Evolutionary conservation across 2,329 filamentous ascomycete genomes (phyloP).

Genomic region (Mollisia scopiformis): DNA sequence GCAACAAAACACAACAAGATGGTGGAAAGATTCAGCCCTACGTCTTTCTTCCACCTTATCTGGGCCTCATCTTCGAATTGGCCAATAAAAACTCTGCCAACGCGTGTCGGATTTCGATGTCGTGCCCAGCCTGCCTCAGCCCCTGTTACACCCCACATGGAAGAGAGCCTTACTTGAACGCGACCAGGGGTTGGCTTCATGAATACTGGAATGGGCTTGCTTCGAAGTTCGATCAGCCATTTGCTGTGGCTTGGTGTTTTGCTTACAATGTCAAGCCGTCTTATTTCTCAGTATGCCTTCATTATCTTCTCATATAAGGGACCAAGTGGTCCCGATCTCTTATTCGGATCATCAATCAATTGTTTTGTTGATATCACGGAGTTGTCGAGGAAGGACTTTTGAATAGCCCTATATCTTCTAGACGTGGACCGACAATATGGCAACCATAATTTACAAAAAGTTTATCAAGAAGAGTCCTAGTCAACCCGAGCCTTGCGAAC

Average conservation of each 20-base stretch:
- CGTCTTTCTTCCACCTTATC: background rate
- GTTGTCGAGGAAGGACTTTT: background rate
- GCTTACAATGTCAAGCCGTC: background rate
- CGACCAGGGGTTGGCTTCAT: background rate
- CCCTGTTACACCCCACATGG: background rate
- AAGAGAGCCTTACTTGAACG: background rate
- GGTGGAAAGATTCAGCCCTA: background rate
- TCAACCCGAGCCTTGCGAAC: constrained; percentile 13
- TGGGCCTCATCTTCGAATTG: background rate
- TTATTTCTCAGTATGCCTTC: background rate
- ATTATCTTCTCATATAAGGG: background rate
- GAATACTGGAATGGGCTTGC: background rate
- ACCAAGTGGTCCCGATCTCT: background rate
- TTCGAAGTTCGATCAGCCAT: background rate
- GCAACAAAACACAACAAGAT: background rate
- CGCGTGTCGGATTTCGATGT: background rate
- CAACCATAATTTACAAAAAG: constrained; percentile 19
- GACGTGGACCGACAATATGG: constrained; percentile 3
- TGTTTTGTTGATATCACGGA: background rate
- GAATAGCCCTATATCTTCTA: background rate
- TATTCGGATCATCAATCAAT: background rate
- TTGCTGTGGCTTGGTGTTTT: background rate
- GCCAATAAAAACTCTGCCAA: background rate
- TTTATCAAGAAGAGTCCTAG: constrained; percentile 20
- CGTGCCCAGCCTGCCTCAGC: background rate